phyloP scores from a whole-genome alignment of 805 yeast species.

The Scheffersomyces amazonensis region DNA sequence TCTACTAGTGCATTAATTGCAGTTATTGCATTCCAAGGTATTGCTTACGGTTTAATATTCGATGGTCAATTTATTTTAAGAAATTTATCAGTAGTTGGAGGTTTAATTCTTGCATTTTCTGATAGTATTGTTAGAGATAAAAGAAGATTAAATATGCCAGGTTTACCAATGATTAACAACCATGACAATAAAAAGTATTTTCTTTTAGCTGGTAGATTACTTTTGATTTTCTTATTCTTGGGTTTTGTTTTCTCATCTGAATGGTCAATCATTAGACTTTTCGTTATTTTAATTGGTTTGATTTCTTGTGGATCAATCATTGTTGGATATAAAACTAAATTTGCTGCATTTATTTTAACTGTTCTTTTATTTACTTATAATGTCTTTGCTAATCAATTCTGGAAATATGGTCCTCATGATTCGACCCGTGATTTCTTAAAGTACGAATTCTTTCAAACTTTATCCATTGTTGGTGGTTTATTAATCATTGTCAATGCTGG shows the following conservation, averaged over 20 bases:
- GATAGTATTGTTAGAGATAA: conserved; percentile 81
- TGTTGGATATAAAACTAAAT: conserved; percentile 89
- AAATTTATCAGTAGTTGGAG: conserved; percentile 89
- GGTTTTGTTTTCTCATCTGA: conserved; percentile 77
- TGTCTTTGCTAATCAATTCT: conserved; percentile 78
- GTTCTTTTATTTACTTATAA: conserved; percentile 73
- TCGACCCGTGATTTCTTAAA: conserved; percentile 84
- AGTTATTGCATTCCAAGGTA: conserved; percentile 79
- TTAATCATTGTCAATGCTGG: conserved; percentile 90
- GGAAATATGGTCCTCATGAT: conserved; percentile 71
- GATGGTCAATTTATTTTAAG: conserved; percentile 81
- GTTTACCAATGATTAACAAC: conserved; percentile 68
- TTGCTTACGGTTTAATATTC: conserved; percentile 82
- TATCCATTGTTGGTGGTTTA: conserved; percentile 93
- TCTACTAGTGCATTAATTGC: conserved; percentile 68
- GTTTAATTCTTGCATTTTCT: conserved; percentile 79
- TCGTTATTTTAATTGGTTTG: conserved; percentile 69
- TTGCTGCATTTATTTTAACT: conserved; percentile 73
- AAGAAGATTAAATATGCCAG: conserved; percentile 66
- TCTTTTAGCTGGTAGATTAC: conserved; percentile 81
- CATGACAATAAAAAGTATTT: conserved; percentile 78
- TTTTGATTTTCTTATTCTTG: conserved; percentile 79
- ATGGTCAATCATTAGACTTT: conserved; percentile 64
- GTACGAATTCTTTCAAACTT: conserved; percentile 92
- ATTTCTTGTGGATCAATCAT: conserved; percentile 72